phyloP scores from a whole-genome alignment of 352 stramenopile species.

The Phytophthora tentaculata region DNA sequence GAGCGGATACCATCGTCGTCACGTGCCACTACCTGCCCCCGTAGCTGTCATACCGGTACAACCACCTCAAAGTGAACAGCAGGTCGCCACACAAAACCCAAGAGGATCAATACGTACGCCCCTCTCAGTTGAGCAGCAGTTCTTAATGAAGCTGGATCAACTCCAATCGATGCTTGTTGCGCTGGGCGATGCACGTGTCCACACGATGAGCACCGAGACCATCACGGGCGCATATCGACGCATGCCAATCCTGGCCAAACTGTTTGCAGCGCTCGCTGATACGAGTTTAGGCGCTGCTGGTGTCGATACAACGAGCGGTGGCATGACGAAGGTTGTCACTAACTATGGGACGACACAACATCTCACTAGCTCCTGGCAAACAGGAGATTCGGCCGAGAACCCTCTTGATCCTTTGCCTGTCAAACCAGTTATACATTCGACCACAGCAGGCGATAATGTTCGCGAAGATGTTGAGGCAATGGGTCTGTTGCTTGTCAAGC shows the following conservation, averaged over 20 bases:
- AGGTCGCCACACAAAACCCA: constrained; percentile 6
- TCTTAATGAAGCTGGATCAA: constrained; percentile 70
- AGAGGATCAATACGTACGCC: constrained; percentile 28
- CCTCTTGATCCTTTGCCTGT: constrained; percentile 2
- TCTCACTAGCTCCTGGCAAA: constrained; percentile 22
- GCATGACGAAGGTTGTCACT: constrained; percentile 19
- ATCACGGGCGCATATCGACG: constrained; percentile 60
- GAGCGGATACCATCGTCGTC: constrained; percentile 38
- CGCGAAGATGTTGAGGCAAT: constrained; percentile 50
- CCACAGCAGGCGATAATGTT: constrained; percentile 9
- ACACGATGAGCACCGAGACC: constrained; percentile 58
- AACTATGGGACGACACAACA: constrained; percentile 18
- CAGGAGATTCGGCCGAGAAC: constrained; percentile 13
- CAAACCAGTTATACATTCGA: background rate
- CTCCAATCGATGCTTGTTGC: constrained; percentile 56
- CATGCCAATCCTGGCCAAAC: constrained; percentile 46
- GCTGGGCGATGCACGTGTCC: constrained; percentile 44
- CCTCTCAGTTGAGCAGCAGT: constrained; percentile 65
- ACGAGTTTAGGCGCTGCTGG: constrained; percentile 52
- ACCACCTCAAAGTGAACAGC: constrained; percentile 7
- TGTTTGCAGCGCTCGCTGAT: constrained; percentile 49
- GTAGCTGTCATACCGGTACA: background rate
- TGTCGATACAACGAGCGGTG: constrained; percentile 28
- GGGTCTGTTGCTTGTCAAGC: constrained; percentile 51
- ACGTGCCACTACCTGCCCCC: constrained; percentile 5